Base-by-base conservation (phyloP, 148 eudicot genomes). In the Rhododendron molle region DNA sequence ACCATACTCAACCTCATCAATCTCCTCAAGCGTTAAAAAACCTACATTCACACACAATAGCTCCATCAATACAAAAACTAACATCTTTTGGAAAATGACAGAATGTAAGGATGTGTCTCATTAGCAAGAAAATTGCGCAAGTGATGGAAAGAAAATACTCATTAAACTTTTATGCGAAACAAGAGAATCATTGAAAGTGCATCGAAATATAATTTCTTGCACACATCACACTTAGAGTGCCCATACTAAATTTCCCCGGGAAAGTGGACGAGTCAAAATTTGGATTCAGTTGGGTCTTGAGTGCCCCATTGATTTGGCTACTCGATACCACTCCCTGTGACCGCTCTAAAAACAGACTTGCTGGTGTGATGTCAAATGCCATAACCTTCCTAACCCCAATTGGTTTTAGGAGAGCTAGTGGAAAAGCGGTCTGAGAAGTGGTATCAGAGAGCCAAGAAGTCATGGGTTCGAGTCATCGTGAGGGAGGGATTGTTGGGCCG, bases 1-100 rank as follows among this genome's bases (percentile, higher is more conserved):
- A 58, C 83, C 87, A 79, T 91, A 95, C 50, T 89, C 90, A 38
- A 93, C 81, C 80, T 92, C 99, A 89, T 96, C 98, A 92, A 96
- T 94, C 93, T 96, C 99, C 85, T 96, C 99, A 47, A 96, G 93
- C 0, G 95, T 90, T 69, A 95, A 87, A 87, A 96, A 94, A 26
- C 99, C 98, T 96, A 81, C 80, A 87, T 49, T 60, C 54, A 83
- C 52, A 14, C 80, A 82, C 67, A 26, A 78, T n/a, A 26, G 38
- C 20, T 21, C 69, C 28, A 83, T 62, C 38, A 38, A 7, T 10
- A 30, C 14, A 12, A 74, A 72, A 20, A 50, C 36, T 2, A 81
- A 84, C 52, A 34, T 71, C 32, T 38, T 44, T 34, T 6, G 21
- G 15, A 62, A 79, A 46, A 16, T 23, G 50, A 9, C 65, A 47